phyloP scores from a whole-genome alignment of 2,329 filamentous ascomycete species.

The Alternaria sp. region DNA sequence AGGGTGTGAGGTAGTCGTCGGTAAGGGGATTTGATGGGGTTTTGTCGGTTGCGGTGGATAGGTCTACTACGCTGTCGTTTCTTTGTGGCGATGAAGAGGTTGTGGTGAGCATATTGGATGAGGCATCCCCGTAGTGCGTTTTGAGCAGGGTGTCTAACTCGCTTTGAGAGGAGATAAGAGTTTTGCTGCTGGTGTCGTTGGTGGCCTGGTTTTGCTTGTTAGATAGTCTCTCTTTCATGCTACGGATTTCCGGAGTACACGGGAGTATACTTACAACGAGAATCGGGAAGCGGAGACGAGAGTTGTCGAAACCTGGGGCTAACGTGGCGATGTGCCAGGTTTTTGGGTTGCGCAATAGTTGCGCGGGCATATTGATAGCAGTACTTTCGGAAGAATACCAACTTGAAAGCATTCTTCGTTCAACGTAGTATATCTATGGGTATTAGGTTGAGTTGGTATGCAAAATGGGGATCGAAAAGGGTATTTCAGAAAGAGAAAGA shows the following conservation, averaged over 20 bases:
- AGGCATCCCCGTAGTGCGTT: not conserved
- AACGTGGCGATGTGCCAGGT: not conserved
- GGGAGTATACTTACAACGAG: not conserved
- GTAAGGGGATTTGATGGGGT: not conserved
- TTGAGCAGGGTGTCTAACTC: not conserved
- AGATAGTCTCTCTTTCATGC: not conserved
- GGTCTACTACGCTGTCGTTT: not conserved
- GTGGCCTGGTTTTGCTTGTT: not conserved
- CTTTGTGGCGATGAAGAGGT: not conserved
- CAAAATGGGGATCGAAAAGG: not conserved
- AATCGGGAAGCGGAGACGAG: not conserved
- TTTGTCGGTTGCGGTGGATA: not conserved
- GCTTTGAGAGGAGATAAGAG: not conserved
- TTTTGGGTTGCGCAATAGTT: not conserved
- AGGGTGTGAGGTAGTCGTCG: not conserved
- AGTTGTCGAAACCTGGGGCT: not conserved
- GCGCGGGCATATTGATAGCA: not conserved
- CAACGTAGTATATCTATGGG: fast-evolving
- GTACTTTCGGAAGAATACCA: too few species aligned
- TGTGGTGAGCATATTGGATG: not conserved
- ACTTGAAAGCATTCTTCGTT: too few species aligned
- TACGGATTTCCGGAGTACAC: fast-evolving
- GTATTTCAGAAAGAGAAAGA: not conserved
- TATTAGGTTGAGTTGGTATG: not conserved
- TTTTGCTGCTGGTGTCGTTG: not conserved